These are phyloP conservation scores for Botrytis hyacinthi DNA, from an alignment of 2,329 filamentous ascomycete species.

Conservation along the genomic window DNA sequence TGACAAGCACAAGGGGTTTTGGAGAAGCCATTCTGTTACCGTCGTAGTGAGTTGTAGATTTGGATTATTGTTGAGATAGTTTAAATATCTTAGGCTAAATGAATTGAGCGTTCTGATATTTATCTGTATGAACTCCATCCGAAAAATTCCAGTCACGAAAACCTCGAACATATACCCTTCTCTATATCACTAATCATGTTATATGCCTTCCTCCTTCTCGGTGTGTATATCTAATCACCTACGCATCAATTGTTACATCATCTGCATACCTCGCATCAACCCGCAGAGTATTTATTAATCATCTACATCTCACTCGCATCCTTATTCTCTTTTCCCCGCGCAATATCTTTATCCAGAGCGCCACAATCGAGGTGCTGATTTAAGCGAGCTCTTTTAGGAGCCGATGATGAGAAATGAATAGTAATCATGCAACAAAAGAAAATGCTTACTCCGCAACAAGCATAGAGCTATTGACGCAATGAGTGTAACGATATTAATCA, in stretches of 20 bases:
- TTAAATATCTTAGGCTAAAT: background rate
- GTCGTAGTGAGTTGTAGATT: background rate
- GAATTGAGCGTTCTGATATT: no score
- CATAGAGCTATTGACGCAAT: background rate
- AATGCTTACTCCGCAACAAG: slow-evolving; percentile 4
- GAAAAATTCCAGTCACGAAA: background rate
- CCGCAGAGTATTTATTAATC: background rate
- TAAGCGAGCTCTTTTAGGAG: slow-evolving; percentile 15
- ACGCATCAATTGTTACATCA: background rate
- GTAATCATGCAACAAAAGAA: slow-evolving; percentile 1
- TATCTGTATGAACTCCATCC: background rate
- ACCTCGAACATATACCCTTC: background rate
- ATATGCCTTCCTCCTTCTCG: background rate
- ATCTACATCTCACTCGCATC: background rate
- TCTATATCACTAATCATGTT: slow-evolving; percentile 7
- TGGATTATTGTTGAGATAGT: background rate
- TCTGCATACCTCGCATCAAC: background rate
- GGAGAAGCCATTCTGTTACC: slow-evolving; percentile 20
- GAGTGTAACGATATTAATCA: no score
- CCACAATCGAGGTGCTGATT: background rate
- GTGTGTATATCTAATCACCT: background rate
- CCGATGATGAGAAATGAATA: slow-evolving; percentile 4
- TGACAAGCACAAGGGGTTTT: slow-evolving; percentile 53
- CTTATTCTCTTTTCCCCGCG: background rate
- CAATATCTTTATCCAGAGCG: background rate